Evolutionary conservation across 1,139 yeast genomes (phyloP), one percentile per base, ranked within the genome.

Genomic region (Yamadazyma atlantica): DNA sequence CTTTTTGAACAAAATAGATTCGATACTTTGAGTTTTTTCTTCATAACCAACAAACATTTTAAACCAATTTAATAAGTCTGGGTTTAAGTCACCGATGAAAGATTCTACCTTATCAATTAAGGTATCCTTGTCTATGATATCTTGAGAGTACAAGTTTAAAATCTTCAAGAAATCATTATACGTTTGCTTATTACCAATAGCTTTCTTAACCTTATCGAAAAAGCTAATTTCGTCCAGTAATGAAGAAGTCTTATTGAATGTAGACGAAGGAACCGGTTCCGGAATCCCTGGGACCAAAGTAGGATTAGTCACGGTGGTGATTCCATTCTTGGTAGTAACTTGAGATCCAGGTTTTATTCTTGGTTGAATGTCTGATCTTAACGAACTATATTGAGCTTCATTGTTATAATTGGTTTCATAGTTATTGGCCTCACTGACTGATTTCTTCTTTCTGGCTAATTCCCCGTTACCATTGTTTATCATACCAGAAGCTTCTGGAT

Each of bases 141-240:
- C 96, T 57, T 89, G 95, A 2, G 96, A 85, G 53, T 80, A 94
- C 50, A 94, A 68, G 53, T 89, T 88, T 51, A 92, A 69, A 40
- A 92, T 74, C 60, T 92, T 92, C 57, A 92, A 70, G 59, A 92
- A 92, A 63, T 92, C 98, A 48, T 85, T 85, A 60, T 92, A 92
- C 10, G 88, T 79, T 58, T 85, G 95, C 59, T 88, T 90, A 60
- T 86, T 87, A 24, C 95, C 94, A 56, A 92, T 82, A 3, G 83
- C 84, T 58, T 87, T 88, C 64, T 92, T 92, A 17, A 87, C 96
- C 58, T 84, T 85, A 57, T 92, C 98, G 55, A 92, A 92, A 58
- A 90, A 92, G 4, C 82, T 74, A 26, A 94, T 80, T 60, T 92
- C 98, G 53, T 90, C 97, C 48, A 79, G 75, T 43, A 86, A 65